phyloP scores from a whole-genome alignment of 441 rosid species.

The Corymbia calophylla region DNA sequence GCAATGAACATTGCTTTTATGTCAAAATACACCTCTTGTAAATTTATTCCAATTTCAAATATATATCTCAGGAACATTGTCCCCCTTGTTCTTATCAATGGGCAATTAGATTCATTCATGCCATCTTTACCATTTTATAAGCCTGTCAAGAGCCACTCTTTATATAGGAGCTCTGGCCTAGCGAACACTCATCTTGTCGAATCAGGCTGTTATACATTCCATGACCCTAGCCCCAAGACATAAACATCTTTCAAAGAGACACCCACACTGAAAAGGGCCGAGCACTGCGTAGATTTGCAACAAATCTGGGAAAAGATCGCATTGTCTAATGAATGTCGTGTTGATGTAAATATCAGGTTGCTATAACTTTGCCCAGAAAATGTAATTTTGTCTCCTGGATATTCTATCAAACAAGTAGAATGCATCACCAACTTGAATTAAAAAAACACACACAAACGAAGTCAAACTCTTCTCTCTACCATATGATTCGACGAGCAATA shows the following conservation, averaged over 20 bases:
- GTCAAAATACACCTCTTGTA: neutral
- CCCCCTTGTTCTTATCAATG: too few relatives aligned
- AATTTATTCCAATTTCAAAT: neutral
- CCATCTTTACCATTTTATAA: too few relatives aligned
- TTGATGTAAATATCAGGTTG: neutral
- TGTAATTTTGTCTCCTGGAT: neutral
- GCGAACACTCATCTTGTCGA: too few relatives aligned
- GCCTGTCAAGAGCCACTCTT: fast-evolving
- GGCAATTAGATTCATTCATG: neutral
- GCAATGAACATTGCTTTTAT: too few relatives aligned
- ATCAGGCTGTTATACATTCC: neutral
- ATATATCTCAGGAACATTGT: fast-evolving
- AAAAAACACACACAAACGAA: neutral
- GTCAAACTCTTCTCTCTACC: neutral
- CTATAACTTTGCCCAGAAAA: neutral
- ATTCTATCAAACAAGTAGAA: neutral
- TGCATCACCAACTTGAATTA: neutral
- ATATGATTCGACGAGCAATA: too few relatives aligned
- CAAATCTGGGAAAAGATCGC: neutral
- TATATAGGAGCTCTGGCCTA: fast-evolving
- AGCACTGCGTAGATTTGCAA: neutral
- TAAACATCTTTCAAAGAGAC: neutral
- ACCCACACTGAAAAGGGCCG: neutral
- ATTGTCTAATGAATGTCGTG: neutral
- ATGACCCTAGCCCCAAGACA: neutral